Evolutionary conservation across 1,284 basidiomycete genomes (phyloP).

Genomic region (Apiotrichum porosum): DNA sequence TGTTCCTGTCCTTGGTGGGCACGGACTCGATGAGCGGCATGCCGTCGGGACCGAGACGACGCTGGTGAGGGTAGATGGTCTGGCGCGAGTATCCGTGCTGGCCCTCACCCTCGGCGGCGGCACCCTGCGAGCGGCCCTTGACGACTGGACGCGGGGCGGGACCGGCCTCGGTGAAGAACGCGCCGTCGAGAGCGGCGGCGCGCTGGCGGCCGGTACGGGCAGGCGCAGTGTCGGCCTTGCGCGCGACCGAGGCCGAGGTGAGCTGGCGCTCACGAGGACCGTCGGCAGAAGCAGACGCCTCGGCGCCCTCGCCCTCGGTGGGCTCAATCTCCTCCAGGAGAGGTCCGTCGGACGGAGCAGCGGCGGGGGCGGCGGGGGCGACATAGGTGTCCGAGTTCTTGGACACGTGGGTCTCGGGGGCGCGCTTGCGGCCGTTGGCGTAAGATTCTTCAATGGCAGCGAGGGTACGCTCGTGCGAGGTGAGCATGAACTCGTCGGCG

Average conservation of each 20-base stretch:
- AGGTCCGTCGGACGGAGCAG: conserved; percentile 27
- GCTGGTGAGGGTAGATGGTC: conserved; percentile 73
- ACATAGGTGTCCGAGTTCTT: conserved; percentile 80
- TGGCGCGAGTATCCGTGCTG: conserved; percentile 60
- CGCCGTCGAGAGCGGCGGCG: conserved; percentile 67
- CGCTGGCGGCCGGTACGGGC: conserved; percentile 49
- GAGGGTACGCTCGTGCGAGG: conserved; percentile 63
- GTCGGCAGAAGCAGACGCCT: neutral
- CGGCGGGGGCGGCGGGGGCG: conserved; percentile 24
- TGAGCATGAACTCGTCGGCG: conserved; percentile 71
- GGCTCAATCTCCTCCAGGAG: conserved; percentile 6
- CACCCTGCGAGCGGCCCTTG: conserved; percentile 54
- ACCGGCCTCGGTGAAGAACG: conserved; percentile 67
- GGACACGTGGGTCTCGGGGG: conserved; percentile 74
- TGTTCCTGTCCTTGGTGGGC: conserved; percentile 53
- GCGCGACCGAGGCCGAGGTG: conserved; percentile 21
- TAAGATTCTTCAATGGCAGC: conserved; percentile 52
- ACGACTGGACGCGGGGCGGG: conserved; percentile 61
- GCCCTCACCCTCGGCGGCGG: conserved; percentile 35
- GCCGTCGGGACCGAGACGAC: conserved; percentile 69
- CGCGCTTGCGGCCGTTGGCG: conserved; percentile 63
- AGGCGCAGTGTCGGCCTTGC: conserved; percentile 42
- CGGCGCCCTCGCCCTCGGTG: neutral
- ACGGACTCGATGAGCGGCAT: conserved; percentile 53
- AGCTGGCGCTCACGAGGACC: conserved; percentile 8